Evolutionary conservation across 2,329 filamentous ascomycete species (phyloP), one percentile per base, ranked within the genome.

Genomic region (Ciborinia camelliae): DNA sequence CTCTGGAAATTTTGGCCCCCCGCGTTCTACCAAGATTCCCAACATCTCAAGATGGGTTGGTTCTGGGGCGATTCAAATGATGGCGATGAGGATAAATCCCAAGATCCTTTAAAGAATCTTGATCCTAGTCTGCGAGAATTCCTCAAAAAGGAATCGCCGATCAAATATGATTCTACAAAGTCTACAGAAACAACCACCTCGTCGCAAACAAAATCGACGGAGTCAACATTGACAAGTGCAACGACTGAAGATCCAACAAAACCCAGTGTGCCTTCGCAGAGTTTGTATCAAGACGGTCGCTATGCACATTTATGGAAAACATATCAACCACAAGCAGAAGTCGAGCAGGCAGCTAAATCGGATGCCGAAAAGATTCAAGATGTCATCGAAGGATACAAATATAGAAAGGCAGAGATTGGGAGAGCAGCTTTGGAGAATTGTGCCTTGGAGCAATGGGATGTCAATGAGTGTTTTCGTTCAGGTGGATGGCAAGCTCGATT

Each of bases 291-390:
- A 73, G 89, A 91, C 75, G 88, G 88, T 68, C 85, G 89, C 66
- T 91, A 90, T 77, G 92, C 93, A 64, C 85, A 98, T 75, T 81
- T 99, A 39, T 99, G 95, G 95, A 94, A 92, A 78, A 91, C 85
- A 65, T 99, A 99, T 81, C 84, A 84, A 65, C 88, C 94, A 10
- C 86, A 90, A 61, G 75, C 81, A 43, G 81, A 90, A 64, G 79
- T 96, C 66, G 89, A 94, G 73, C 82, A 84, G 57, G 86, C 86
- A 67, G 82, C 82, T 26, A 90, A 90, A 75, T 86, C 85, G 47
- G 90, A 95, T 71, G 87, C 92, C 73, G 92, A 97, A 74, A 90
- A 90, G 76, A 83, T 96, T 69, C 83, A 85, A 75, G 87, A 91
- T 75, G 87, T 98, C 64, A 81, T 97, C 60, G 89, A 94, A 62